Base-by-base conservation (phyloP, 352 stramenopile genomes). In the Phytophthora rubi region DNA sequence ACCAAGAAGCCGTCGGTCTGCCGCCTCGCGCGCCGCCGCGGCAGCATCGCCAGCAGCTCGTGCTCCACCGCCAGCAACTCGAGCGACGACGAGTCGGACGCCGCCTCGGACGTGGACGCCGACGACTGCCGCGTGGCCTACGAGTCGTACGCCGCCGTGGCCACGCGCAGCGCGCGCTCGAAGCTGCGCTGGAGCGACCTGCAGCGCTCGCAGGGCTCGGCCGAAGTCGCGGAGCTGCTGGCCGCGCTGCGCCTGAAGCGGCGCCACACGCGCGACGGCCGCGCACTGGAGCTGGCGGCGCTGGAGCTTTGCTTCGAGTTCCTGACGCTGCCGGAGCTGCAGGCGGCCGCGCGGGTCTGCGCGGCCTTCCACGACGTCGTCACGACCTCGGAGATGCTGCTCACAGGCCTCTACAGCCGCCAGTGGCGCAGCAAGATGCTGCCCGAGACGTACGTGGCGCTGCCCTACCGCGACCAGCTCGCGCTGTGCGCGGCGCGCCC, bases 241-340 rank as follows among this genome's bases (percentile, higher is more conserved):
- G 39, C 60, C 6, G 45, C 62, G 26, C 35, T 76, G 16, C 57
- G 63, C 15, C 37, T 70, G 6, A 72, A 73, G 44, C 70, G 65
- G 33, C 70, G 49, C 54, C 33, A 68, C 57, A 62, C 63, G 18
- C 54, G 58, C 39, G 37, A 70, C 55, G 62, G 54, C 42, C 30
- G 71, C 30, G 35, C 53, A 8, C 30, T 91, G 8, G 82, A 83
- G 55, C 63, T 83, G 23, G 71, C 87, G 26, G 83, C 81, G 8
- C 76, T 92, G 8, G 84, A 92, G 60, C 64, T 93, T 35, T 91
- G 83, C 65, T 89, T 94, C 23, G 86, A 89, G 68, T 94, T 96
- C 44, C 73, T 94, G 15, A 76, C 76, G 28, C 65, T 90, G 30
- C 53, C 73, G 23, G 82, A 89, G 44, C 67, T 95, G 4, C 73